A percentile compares a stretch with the other conserved stretches of the same genome.
Evolutionary conservation across 352 stramenopile species (phyloP).

Genomic region (Globisporangium splendens): DNA sequence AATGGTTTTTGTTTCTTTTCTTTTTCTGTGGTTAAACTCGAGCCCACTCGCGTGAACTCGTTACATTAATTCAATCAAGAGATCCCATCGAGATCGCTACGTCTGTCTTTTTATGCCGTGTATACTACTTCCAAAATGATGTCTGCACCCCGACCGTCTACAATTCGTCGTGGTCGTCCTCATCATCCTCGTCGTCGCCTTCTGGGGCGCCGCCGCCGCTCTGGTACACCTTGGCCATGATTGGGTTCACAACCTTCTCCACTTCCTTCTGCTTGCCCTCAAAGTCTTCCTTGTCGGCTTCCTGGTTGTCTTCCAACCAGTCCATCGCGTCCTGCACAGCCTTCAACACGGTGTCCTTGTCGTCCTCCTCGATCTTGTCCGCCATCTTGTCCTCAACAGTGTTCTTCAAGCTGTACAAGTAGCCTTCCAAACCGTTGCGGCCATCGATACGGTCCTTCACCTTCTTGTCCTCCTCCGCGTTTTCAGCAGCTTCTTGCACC

Average conservation of each 20-base stretch:
- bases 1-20: background rate
- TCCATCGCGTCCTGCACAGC: conserved; percentile 97
- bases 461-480: conserved; percentile 97
- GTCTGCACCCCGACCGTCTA: conserved; percentile 45
- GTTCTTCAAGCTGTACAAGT: conserved; percentile 96
- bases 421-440: conserved; percentile 95
- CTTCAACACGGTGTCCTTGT: conserved; percentile 88
- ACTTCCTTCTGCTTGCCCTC: conserved; percentile 99
- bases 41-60: background rate
- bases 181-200: conserved; percentile 76
- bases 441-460: conserved; percentile 94
- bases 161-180: conserved; percentile 95
- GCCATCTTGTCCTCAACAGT: conserved; percentile 92
- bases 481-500: conserved; percentile 97
- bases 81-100: no score
- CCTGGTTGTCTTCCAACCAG: conserved; percentile 99
- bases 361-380: conserved; percentile 95
- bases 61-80: conserved; percentile 1
- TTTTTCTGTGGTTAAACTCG: background rate
- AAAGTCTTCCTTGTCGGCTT: conserved; percentile 98
- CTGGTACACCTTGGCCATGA: conserved; percentile 98
- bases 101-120: conserved; percentile 1
- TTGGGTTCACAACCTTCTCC: conserved; percentile 97
- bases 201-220: conserved; percentile 61
- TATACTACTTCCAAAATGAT: conserved; percentile 2